A percentile compares a stretch with the other conserved stretches of the same genome.
These are phyloP conservation scores for Erythrobasidium yunnanense DNA, from an alignment of 768 basidiomycete genomes.

Conservation along the genomic window DNA sequence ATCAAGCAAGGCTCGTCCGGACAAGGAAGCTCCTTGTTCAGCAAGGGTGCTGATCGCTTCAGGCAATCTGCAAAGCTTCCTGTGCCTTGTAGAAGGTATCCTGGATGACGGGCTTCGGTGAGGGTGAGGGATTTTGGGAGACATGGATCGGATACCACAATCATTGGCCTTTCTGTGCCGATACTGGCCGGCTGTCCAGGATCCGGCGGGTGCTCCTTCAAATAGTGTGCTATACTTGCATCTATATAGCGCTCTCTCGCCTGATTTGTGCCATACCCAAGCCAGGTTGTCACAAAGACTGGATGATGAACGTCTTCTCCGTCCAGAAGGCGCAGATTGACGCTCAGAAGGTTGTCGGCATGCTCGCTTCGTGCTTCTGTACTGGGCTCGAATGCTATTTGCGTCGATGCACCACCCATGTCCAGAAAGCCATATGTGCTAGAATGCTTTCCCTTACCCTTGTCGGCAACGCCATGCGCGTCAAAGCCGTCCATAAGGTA, in stretches of 20 bases:
- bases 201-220: slow-evolving; percentile 28
- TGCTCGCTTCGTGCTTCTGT: slow-evolving; percentile 47
- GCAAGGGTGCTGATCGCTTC: slow-evolving; percentile 56
- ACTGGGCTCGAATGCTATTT: slow-evolving; percentile 91
- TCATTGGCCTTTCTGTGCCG: slow-evolving; percentile 25
- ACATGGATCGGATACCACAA: slow-evolving; percentile 70
- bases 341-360: slow-evolving; percentile 60
- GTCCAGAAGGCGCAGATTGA: slow-evolving; percentile 65
- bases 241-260: slow-evolving; percentile 88
- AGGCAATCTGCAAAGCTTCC: slow-evolving; percentile 85
- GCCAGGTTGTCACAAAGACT: slow-evolving; percentile 96
- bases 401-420: slow-evolving; percentile 98
- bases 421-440: slow-evolving; percentile 96
- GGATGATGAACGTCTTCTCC: slow-evolving; percentile 80
- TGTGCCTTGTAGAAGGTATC: slow-evolving; percentile 64
- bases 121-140: slow-evolving; percentile 65
- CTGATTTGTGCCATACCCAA: slow-evolving; percentile 95
- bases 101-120: slow-evolving; percentile 50
- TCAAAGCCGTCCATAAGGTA: slow-evolving; percentile 95
- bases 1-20: slow-evolving; percentile 77
- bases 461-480: slow-evolving; percentile 41
- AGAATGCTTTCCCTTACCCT: slow-evolving; percentile 46
- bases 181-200: background rate
- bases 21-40: slow-evolving; percentile 77
- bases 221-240: slow-evolving; percentile 46